Base-by-base conservation (phyloP, 768 basidiomycete species). In the Naganishia antarctica region DNA sequence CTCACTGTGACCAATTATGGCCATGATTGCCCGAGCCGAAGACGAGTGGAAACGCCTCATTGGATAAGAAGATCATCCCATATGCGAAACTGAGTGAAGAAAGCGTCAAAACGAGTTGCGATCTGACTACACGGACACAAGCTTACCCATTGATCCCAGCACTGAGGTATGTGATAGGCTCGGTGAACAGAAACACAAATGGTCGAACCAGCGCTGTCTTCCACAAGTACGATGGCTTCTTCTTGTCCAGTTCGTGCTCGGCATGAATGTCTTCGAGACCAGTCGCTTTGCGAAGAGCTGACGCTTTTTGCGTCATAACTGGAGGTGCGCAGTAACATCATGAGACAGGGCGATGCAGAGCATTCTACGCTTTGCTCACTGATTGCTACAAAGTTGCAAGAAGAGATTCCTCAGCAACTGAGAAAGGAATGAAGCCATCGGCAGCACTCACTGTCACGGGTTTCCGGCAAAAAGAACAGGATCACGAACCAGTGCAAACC, bases 161-260 rank as follows among this genome's bases (percentile, higher is more conserved):
- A 45, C 67, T 64, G 18, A 72, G 57, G 59, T 73, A 71, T 4
- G 73, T 70, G 50, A 75, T 73, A 1, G 74, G 74, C 59, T 75
- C 74, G 31, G 70, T 70, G 46, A 73, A 63, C 46, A 73, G 57
- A 44, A 76, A 68, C 3, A 69, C 61, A 57, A 74, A 68, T 4
- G 74, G 74, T 40, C 73, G 70, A 15, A 73, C 58, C 40, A 76
- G 65, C 11, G 68, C 64, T n/a, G 69, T 69, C 45, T 70, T 70
- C 40, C 69, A 70, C 9, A 76, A 60, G 47, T 76, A 69, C 4
- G 65, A 48, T 4, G 73, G 65, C 12, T 67, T 61, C 43, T 69
- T 66, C 53, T 70, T 72, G 51, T 66, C 67, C 4, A 69, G 65
- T 45, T 75, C 74, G 50, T 73, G 72, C 34, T 72, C 68, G 32